A percentile compares a stretch with the other conserved stretches of the same genome.
Evolutionary conservation across 1,284 basidiomycete genomes (phyloP).

Genomic region (Naganishia albida): DNA sequence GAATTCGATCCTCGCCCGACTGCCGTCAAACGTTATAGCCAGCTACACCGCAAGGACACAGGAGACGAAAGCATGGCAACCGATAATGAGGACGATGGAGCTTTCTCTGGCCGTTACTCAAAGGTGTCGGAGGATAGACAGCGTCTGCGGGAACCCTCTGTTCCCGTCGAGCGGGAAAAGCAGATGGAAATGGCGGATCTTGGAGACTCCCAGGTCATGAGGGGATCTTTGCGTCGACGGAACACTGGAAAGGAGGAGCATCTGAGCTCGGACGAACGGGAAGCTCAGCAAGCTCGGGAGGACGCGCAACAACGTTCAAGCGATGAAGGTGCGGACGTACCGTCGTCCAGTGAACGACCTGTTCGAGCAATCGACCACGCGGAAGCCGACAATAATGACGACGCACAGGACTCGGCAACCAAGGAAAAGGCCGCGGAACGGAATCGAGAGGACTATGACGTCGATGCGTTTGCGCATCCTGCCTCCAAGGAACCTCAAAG

Average conservation of each 20-base stretch:
- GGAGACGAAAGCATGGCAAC: neutral
- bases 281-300: slow-evolving; percentile 14
- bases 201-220: neutral
- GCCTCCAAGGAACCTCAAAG: slow-evolving; percentile 72
- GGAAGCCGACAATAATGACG: neutral
- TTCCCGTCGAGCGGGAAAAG: slow-evolving; percentile 9
- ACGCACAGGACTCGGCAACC: neutral
- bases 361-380: slow-evolving; percentile 10
- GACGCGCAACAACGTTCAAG: neutral
- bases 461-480: slow-evolving; percentile 71
- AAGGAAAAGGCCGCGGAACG: slow-evolving; percentile 13
- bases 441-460: slow-evolving; percentile 27
- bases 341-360: neutral
- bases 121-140: slow-evolving; percentile 15
- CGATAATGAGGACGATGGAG: slow-evolving; percentile 11
- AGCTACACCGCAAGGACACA: neutral
- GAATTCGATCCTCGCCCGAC: slow-evolving; percentile 32
- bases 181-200: slow-evolving; percentile 21
- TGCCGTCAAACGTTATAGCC: slow-evolving; percentile 17
- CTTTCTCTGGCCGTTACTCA: slow-evolving; percentile 12
- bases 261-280: slow-evolving; percentile 8
- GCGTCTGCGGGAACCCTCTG: slow-evolving; percentile 9
- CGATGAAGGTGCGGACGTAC: neutral
- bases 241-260: neutral
- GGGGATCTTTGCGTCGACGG: neutral